Percentiles rank a stretch among this genome's conserved stretches.
Conservation (phyloP, 2,329 filamentous ascomycete species). For the Ophiostoma australiae region DNA sequence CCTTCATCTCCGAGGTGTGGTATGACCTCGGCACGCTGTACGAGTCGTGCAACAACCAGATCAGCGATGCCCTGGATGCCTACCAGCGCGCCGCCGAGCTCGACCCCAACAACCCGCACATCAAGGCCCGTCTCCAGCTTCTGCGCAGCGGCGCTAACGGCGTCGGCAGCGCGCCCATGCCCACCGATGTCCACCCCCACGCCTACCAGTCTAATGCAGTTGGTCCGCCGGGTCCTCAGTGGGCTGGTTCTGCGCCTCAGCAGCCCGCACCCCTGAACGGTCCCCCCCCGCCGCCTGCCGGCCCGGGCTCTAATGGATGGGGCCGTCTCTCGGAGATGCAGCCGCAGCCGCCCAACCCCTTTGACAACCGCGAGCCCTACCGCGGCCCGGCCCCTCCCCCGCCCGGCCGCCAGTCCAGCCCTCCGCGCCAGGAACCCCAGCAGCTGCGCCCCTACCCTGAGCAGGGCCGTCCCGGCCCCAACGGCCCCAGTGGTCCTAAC, state of each 20-base stretch:
- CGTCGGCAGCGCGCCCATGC: conserved; percentile 66
- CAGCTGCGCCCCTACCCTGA: conserved; percentile 67
- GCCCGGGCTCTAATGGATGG: conserved; percentile 53
- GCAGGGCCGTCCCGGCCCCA: conserved; percentile 46
- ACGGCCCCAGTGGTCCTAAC: conserved; percentile 29
- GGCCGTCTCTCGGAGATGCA: conserved; percentile 74
- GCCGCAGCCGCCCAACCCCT: conserved; percentile 71
- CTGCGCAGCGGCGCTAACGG: conserved; percentile 76
- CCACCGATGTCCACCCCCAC: conserved; percentile 92
- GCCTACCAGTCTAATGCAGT: conserved; percentile 84
- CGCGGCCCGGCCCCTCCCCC: conserved; percentile 56
- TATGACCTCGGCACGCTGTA: conserved; percentile 97
- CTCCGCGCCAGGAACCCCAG: conserved; percentile 61
- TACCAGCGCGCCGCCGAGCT: conserved; percentile 93
- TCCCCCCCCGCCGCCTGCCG: conserved; percentile 58
- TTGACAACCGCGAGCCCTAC: conserved; percentile 69
- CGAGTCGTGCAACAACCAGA: conserved; percentile 98
- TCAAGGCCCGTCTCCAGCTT: conserved; percentile 88
- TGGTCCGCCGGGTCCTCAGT: conserved; percentile 80
- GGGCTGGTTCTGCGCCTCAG: conserved; percentile 66
- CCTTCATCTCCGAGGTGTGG: conserved; percentile 98
- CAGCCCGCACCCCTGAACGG: conserved; percentile 40
- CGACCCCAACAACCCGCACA: conserved; percentile 87
- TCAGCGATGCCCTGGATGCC: conserved; percentile 89
- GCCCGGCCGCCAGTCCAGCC: conserved; percentile 65